Percentiles rank a stretch among this genome's conserved stretches.
phyloP scores from a whole-genome alignment of 108 stramenopile genomes.

The Skeletonema costatum region DNA sequence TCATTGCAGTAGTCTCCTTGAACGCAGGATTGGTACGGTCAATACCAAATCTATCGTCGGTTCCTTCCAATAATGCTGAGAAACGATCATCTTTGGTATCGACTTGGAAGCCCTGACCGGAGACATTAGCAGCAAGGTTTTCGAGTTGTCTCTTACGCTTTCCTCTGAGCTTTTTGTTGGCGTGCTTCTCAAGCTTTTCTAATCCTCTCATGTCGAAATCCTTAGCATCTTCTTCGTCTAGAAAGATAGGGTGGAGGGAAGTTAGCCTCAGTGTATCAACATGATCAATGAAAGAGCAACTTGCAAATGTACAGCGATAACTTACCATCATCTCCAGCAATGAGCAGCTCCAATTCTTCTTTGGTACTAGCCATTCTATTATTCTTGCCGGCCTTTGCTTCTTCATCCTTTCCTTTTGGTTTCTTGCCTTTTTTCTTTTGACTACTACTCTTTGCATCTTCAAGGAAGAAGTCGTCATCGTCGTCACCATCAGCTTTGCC shows the following conservation, averaged over 20 bases:
- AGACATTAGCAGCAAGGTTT: constrained; percentile 64
- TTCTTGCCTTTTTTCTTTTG: neutral
- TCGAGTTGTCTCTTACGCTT: constrained; percentile 84
- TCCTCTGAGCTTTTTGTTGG: constrained; percentile 78
- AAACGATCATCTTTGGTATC: constrained; percentile 89
- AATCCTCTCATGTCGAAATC: constrained; percentile 89
- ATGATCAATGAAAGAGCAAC: no score
- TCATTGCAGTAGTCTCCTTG: constrained; percentile 93
- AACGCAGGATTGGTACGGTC: constrained; percentile 87
- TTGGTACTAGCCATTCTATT: constrained; percentile 36
- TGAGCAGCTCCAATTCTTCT: constrained; percentile 75
- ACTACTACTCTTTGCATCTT: neutral
- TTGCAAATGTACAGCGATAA: neutral
- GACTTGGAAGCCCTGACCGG: constrained; percentile 82
- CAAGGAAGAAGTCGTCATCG: constrained; percentile 56
- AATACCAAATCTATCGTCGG: constrained; percentile 90
- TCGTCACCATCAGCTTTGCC: constrained; percentile 16
- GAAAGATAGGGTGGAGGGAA: neutral
- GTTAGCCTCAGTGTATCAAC: no score
- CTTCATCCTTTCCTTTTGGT: constrained; percentile 8
- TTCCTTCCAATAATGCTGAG: constrained; percentile 85
- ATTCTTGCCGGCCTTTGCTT: constrained; percentile 5
- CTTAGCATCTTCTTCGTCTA: constrained; percentile 69
- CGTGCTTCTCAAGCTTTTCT: constrained; percentile 76
- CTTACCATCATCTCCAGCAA: constrained; percentile 77